Base-by-base conservation (phyloP, 345 rosid genomes). In the Moringa oleifera region DNA sequence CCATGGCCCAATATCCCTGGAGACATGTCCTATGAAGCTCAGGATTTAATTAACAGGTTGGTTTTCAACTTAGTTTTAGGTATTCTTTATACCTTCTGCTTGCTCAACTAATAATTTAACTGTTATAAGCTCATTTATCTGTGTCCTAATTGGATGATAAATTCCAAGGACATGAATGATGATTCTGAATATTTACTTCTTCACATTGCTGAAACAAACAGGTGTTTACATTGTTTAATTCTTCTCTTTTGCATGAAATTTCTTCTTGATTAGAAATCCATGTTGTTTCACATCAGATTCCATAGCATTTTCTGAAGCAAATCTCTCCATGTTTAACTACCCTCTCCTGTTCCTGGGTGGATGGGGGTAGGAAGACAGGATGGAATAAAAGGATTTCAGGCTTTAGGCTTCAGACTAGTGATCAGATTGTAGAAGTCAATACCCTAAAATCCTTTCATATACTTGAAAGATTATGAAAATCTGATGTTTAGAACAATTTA, bases 21-120 rank as follows among this genome's bases (percentile, higher is more conserved):
- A 54, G 80, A 73, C 68, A 83, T 88, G 90, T 85, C 96, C 19
- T 74, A 71, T 64, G 91, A 83, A 70, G 86, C 92, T 72, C 92
- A 88, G 78, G 90, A 85, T 80, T 79, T 85, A 62, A 83, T 88
- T 75, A 80, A 77, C 76, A 88, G 96, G 96, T 88, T 64, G 61
- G 77, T 68, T 63, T 46, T 50, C 18, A 7, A 22, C 46, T 21
- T 55, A 60, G 31, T 53, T 45, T 36, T 46, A 28, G 37, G 33
- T 67, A 50, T 63, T 58, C 23, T 24, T 58, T 46, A 28, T 56
- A n/a, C 46, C 24, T 63, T 46, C 28, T 53, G 49, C 59, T 58
- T 58, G 20, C 20, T 54, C 20, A 49, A 61, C 52, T 23, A 21
- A 12, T 18, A 28, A 41, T 52, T 55, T 10, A 57, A 37, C 9